phyloP scores from a whole-genome alignment of 352 stramenopile species.

The Pseudoperonospora humuli region DNA sequence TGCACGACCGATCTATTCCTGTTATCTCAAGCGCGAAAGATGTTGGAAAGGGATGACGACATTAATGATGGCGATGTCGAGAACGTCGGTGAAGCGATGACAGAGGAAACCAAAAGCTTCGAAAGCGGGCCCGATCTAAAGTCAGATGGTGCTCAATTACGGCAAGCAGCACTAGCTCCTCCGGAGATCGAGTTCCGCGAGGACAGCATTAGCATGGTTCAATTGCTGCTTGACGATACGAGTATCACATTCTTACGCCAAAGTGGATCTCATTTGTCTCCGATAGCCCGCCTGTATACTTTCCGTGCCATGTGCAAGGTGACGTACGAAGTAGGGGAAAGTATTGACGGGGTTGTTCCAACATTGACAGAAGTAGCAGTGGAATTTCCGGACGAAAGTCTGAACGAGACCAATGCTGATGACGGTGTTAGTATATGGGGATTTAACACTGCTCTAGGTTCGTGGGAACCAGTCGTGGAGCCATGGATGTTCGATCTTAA shows the following conservation, averaged over 20 bases:
- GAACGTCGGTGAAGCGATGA: not conserved
- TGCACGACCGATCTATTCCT: slow-evolving; percentile 50
- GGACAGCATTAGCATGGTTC: slow-evolving; percentile 29
- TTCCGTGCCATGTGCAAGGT: slow-evolving; percentile 64
- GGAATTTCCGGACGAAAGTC: slow-evolving; percentile 57
- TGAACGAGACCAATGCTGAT: slow-evolving; percentile 43
- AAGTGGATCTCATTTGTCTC: slow-evolving; percentile 66
- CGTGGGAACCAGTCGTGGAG: slow-evolving; percentile 73
- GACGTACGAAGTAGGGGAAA: slow-evolving; percentile 22
- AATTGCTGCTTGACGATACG: slow-evolving; percentile 53
- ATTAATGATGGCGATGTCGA: slow-evolving; percentile 1
- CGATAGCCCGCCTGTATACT: slow-evolving; percentile 52
- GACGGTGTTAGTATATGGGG: slow-evolving; percentile 67
- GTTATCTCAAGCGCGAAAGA: slow-evolving; percentile 18
- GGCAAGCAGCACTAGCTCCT: not conserved
- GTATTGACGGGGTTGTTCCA: slow-evolving; percentile 10
- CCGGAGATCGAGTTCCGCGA: slow-evolving; percentile 12
- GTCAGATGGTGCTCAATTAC: not conserved
- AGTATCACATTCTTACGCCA: slow-evolving; percentile 68
- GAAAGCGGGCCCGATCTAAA: slow-evolving; percentile 2
- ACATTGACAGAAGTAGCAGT: slow-evolving; percentile 29
- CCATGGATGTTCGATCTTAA: slow-evolving; percentile 81
- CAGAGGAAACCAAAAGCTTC: not conserved
- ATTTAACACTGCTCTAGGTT: slow-evolving; percentile 66
- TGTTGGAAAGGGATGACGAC: slow-evolving; percentile 17